Percentiles rank a stretch among this genome's conserved stretches.
phyloP scores from a whole-genome alignment of 2,329 filamentous ascomycete genomes.

The Onygenales sp. region DNA sequence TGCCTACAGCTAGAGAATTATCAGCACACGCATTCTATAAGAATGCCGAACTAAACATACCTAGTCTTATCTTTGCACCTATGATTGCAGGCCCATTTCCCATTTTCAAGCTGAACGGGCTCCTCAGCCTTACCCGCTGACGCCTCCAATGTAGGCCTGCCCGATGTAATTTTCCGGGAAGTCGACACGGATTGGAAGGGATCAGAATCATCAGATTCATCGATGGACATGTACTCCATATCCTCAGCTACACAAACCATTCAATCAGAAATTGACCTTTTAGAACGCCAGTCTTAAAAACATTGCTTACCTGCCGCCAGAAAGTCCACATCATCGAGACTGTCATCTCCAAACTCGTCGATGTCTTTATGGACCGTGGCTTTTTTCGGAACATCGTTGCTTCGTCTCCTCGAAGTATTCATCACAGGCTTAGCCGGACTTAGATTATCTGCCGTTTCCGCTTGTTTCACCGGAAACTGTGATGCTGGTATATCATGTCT shows the following conservation, averaged over 20 bases:
- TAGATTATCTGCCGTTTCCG: neutral
- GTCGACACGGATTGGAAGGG: neutral
- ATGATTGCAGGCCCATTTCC: constrained; percentile 67
- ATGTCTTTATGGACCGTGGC: constrained; percentile 9
- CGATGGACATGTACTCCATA: constrained; percentile 16
- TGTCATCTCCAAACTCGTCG: constrained; percentile 47
- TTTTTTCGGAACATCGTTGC: constrained; percentile 12
- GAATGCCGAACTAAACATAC: constrained; percentile 19
- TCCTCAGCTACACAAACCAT: constrained; percentile 8
- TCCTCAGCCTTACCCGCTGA: constrained; percentile 18
- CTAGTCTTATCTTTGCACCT: constrained; percentile 51
- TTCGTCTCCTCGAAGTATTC: constrained; percentile 12
- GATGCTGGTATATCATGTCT: constrained; percentile 40
- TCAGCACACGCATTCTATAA: constrained; percentile 23
- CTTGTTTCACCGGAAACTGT: constrained; percentile 29
- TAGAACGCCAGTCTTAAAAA: neutral
- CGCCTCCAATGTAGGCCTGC: constrained; percentile 6
- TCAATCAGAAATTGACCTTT: neutral
- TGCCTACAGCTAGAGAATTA: constrained; percentile 51
- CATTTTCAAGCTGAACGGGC: constrained; percentile 53
- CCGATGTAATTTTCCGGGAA: constrained; percentile 5
- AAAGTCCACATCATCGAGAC: constrained; percentile 45
- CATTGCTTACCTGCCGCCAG: constrained; percentile 28
- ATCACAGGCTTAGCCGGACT: neutral
- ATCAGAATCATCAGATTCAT: constrained; percentile 1